phyloP scores from a whole-genome alignment of 495 filamentous ascomycete species.

The Glarea lozoyensis region DNA sequence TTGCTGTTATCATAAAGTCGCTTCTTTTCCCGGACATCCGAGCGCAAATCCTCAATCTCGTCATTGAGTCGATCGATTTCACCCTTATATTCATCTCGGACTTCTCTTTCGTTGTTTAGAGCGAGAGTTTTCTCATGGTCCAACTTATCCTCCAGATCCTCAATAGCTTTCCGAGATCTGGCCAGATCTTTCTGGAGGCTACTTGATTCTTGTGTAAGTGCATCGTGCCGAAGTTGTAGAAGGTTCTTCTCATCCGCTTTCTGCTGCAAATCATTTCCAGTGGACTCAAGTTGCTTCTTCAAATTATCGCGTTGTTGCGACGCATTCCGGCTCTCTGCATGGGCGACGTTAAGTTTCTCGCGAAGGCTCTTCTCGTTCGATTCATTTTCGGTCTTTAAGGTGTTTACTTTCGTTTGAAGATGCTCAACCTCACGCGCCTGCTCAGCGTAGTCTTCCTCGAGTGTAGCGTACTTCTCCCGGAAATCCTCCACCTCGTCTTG shows the following conservation, averaged over 20 bases:
- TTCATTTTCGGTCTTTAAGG: slow-evolving; percentile 33
- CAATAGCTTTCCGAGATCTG: slow-evolving; percentile 43
- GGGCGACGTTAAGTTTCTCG: slow-evolving; percentile 32
- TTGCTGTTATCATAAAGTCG: slow-evolving; percentile 59
- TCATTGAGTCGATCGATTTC: slow-evolving; percentile 56
- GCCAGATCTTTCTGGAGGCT: slow-evolving; percentile 55
- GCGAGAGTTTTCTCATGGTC: slow-evolving; percentile 51
- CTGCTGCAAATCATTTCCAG: slow-evolving; percentile 35
- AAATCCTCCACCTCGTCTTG: slow-evolving; percentile 54
- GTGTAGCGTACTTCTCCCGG: slow-evolving; percentile 35
- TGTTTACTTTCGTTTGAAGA: slow-evolving; percentile 19
- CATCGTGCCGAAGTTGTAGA: slow-evolving; percentile 58
- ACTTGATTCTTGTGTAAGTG: slow-evolving; percentile 57
- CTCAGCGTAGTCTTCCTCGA: slow-evolving; percentile 11
- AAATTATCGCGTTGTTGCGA: slow-evolving; percentile 33
- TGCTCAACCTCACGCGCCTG: slow-evolving; percentile 12
- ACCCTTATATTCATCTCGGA: slow-evolving; percentile 48
- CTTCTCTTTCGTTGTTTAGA: slow-evolving; percentile 46
- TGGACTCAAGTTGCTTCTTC: slow-evolving; percentile 39
- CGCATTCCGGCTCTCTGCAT: slow-evolving; percentile 30
- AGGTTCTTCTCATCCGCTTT: slow-evolving; percentile 60
- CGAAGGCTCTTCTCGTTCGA: slow-evolving; percentile 32
- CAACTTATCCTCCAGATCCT: slow-evolving; percentile 48
- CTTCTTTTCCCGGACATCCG: slow-evolving; percentile 67
- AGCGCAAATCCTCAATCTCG: slow-evolving; percentile 59